Conservation (phyloP, 1,284 basidiomycete genomes). For the Amylostereum areolatum region DNA sequence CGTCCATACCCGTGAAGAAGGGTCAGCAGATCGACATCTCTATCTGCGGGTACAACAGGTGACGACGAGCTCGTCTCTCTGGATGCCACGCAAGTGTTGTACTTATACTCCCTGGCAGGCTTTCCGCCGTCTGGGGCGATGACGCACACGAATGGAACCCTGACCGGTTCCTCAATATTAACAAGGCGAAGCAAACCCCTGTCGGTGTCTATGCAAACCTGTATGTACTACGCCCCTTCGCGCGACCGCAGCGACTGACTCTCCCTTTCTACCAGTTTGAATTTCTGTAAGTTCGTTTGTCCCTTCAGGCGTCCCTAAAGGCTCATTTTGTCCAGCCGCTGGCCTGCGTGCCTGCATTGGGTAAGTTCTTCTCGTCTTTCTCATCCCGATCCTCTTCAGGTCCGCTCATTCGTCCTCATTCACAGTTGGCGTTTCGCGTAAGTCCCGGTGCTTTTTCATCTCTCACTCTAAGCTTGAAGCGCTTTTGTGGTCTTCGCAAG, state of each 20-base stretch:
- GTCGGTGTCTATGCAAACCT: slow-evolving; percentile 47
- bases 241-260: not conserved
- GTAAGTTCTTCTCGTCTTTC: no score
- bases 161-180: slow-evolving; percentile 32
- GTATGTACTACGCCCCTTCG: slow-evolving; percentile 25
- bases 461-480: not conserved
- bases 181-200: slow-evolving; percentile 27
- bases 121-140: slow-evolving; percentile 30
- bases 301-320: not conserved
- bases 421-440: slow-evolving; percentile 27
- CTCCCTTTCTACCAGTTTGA: slow-evolving; percentile 12
- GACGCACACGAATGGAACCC: slow-evolving; percentile 37
- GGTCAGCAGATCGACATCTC: slow-evolving; percentile 29
- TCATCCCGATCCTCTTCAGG: no score
- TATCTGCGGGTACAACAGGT: slow-evolving; percentile 13
- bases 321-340: slow-evolving; percentile 10
- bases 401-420: not conserved
- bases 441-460: slow-evolving; percentile 4
- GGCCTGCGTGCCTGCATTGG: slow-evolving; percentile 26
- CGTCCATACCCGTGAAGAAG: slow-evolving; percentile 26
- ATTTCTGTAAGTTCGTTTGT: slow-evolving; percentile 11
- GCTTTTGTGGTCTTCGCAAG: slow-evolving; percentile 9
- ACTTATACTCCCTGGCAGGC: slow-evolving; percentile 14
- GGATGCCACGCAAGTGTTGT: slow-evolving; percentile 7
- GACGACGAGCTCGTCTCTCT: slow-evolving; percentile 8